A percentile compares a stretch with the other conserved stretches of the same genome.
Conservation (phyloP, 306 rosid species). For the Myrica gale region DNA sequence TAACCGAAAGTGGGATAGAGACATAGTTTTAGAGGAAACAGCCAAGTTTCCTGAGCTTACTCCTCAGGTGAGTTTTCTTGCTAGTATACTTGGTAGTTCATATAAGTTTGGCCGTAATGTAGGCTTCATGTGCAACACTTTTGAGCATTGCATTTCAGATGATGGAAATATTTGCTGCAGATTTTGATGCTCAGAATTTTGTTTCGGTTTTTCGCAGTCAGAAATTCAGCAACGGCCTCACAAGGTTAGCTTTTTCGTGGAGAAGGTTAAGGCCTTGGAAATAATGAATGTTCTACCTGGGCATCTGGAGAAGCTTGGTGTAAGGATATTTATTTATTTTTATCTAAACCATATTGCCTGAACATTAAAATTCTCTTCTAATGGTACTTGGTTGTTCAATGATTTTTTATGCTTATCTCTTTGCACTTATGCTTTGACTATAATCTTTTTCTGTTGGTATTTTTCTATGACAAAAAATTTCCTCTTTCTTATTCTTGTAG, state of each 20-base stretch:
- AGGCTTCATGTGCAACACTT: neutral
- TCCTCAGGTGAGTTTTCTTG: conserved; percentile 50
- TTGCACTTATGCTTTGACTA: neutral
- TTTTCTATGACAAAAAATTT: conserved; percentile 15
- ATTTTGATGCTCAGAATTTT: conserved; percentile 17
- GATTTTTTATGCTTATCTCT: neutral
- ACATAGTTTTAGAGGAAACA: conserved; percentile 65
- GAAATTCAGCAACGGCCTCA: conserved; percentile 75
- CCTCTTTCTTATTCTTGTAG: conserved; percentile 17
- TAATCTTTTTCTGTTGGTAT: neutral
- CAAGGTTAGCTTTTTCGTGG: conserved; percentile 81
- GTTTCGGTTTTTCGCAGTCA: conserved; percentile 48
- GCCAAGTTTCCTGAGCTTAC: conserved; percentile 60
- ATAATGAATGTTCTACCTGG: conserved; percentile 46
- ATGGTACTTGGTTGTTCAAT: neutral
- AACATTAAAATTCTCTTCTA: neutral
- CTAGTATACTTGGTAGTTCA: neutral
- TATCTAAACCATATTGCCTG: neutral
- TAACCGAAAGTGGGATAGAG: conserved; percentile 64
- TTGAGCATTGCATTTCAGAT: neutral
- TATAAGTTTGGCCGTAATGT: neutral
- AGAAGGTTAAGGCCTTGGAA: conserved; percentile 52
- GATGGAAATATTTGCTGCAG: conserved; percentile 12
- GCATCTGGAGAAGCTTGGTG: conserved; percentile 59
- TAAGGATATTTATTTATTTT: conserved; percentile 35